Evolutionary conservation across 2,329 filamentous ascomycete species (phyloP), one percentile per base, ranked within the genome.

Genomic region (Claviceps paspali): DNA sequence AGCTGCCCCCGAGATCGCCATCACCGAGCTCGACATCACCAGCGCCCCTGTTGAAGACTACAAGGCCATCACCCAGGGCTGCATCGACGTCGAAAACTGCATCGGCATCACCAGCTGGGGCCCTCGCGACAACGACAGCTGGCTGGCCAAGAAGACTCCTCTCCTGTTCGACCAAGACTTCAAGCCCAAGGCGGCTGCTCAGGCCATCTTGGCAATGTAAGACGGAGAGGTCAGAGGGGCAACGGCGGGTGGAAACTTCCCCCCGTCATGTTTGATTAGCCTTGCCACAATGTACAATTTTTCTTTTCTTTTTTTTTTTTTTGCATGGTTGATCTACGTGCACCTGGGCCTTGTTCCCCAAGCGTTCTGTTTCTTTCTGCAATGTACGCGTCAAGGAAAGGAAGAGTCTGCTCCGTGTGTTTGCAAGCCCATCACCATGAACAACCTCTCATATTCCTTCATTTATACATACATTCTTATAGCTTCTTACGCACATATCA

Each of bases 11-110:
- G 74, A 81, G 49, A 66, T 78, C 23, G 76, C 76, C 5, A 64
- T 80, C 34, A 81, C 76, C 2, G 76, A 81, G 58, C 63, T 81
- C 17, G 79, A 84, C 49, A 81, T 84, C 48, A 65, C 67, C 35
- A 60, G 61, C 15, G 73, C 71, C 6, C 59, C 65, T 14, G 45
- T 65, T 4, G 54, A 55, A 15, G 77, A 81, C 52, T 82, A 78
- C 48, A 54, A 65, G n/a, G 64, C 67, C 29, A 64, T 73, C 17
- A 63, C 65, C 43, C 64, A 70, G 33, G 76, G 69, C 6, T 82
- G 78, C 47, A 51, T 78, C 23, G 56, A 64, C 15, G 59, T 74
- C 33, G 41, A 60, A 6, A 71, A 74, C 51, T 82, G 77, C 49
- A 66, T 79, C 3, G 75, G 76, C 35, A 70, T 82, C 42, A 81